These are phyloP conservation scores for Exophiala calicioides DNA, from an alignment of 2,329 filamentous ascomycete species.

Conservation along the genomic window DNA sequence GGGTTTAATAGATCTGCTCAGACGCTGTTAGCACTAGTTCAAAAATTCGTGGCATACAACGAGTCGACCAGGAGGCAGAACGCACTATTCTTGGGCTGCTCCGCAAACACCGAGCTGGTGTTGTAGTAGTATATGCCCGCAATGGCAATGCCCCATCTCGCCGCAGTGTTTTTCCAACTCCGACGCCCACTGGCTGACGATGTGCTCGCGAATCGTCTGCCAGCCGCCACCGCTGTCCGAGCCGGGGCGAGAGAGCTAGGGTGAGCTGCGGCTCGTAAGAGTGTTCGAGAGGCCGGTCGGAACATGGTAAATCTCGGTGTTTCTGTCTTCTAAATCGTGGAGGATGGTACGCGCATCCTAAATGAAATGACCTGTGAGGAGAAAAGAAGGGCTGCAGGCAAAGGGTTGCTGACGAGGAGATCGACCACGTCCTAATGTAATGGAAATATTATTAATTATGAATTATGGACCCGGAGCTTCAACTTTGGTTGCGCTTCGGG, in stretches of 20 bases:
- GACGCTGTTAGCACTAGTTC: slow-evolving; percentile 7
- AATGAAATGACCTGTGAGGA: not conserved
- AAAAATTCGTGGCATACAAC: not conserved
- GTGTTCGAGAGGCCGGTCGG: slow-evolving; percentile 50
- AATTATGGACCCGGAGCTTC: not conserved
- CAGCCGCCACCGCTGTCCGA: slow-evolving; percentile 11
- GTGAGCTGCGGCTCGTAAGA: slow-evolving; percentile 39
- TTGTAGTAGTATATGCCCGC: slow-evolving; percentile 91
- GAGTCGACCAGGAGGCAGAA: slow-evolving; percentile 19
- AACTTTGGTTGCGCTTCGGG: not conserved
- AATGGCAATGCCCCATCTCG: slow-evolving; percentile 73
- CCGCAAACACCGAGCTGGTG: slow-evolving; percentile 82
- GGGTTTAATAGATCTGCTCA: slow-evolving; percentile 31
- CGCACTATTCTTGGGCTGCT: slow-evolving; percentile 71
- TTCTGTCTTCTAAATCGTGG: not conserved
- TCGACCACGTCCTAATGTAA: slow-evolving; percentile 11
- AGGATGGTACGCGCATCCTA: slow-evolving; percentile 7
- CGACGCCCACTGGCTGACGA: slow-evolving; percentile 64
- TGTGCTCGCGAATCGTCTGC: slow-evolving; percentile 57
- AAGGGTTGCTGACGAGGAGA: not conserved
- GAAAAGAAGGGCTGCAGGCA: slow-evolving; percentile 5
- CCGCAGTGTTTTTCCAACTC: slow-evolving; percentile 76
- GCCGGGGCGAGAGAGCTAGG: slow-evolving; percentile 20
- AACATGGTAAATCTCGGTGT: slow-evolving; percentile 49
- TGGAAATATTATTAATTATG: slow-evolving; percentile 5